These are phyloP conservation scores for Solanum clarkiae DNA, from an alignment of 257 asterid genomes.

Conservation along the genomic window DNA sequence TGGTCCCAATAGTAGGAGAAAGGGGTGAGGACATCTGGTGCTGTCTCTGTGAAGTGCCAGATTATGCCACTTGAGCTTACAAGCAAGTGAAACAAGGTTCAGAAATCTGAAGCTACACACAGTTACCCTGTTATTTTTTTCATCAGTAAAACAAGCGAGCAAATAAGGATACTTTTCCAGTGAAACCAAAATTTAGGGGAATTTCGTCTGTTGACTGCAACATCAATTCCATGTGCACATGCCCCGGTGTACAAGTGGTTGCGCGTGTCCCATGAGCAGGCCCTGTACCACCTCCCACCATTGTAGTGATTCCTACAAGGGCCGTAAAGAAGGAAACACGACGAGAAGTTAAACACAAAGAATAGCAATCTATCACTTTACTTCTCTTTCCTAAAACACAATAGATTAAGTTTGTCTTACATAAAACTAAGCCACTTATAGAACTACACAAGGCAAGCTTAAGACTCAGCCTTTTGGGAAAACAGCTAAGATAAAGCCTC, in stretches of 20 bases:
- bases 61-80: neutral
- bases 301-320: slow-evolving; percentile 64
- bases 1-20: neutral
- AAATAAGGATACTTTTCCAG: slow-evolving; percentile 64
- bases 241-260: slow-evolving; percentile 94
- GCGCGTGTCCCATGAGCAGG: slow-evolving; percentile 97
- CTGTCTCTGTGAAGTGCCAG: neutral
- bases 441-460: neutral
- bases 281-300: slow-evolving; percentile 99
- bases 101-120: neutral
- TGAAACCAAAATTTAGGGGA: slow-evolving; percentile 95
- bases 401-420: neutral
- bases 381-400: neutral
- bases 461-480: neutral
- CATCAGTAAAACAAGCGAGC: neutral
- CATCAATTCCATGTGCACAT: slow-evolving; percentile 80
- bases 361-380: neutral
- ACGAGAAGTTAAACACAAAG: neutral
- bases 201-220: slow-evolving; percentile 82
- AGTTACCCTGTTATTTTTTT: neutral
- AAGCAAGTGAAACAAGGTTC: neutral
- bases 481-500: neutral
- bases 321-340: neutral
- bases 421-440: neutral
- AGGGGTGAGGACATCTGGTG: neutral